A percentile compares a stretch with the other conserved stretches of the same genome.
Conservation (phyloP, 2,329 filamentous ascomycete genomes). For the Sphaerulina vaccinii region DNA sequence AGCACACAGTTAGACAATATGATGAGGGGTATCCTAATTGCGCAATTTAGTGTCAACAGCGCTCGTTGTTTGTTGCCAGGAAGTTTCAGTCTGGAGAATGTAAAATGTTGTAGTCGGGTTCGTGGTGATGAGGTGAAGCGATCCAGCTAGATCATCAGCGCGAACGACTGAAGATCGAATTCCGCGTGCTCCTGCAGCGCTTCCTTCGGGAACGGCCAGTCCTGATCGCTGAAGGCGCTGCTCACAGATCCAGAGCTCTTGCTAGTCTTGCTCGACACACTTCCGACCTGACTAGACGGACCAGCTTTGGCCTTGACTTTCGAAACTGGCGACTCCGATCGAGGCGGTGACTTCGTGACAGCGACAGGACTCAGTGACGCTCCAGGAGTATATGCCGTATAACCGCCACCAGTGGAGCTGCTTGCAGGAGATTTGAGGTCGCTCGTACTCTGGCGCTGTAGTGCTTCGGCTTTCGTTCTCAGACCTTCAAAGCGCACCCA, state of each 20-base stretch:
- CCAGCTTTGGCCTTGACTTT: no score
- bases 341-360: neutral
- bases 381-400: conserved; percentile 6
- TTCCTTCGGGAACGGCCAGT: conserved; percentile 16
- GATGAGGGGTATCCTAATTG: no score
- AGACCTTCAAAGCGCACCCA: conserved; percentile 13
- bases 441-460: conserved; percentile 6
- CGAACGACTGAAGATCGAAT: conserved; percentile 14
- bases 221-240: conserved; percentile 7
- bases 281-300: conserved; percentile 7
- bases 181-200: conserved; percentile 10
- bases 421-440: neutral
- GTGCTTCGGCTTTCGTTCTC: conserved; percentile 10
- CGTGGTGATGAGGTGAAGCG: no score
- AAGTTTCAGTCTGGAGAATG: no score
- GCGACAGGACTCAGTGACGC: neutral
- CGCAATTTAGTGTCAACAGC: no score
- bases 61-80: no score
- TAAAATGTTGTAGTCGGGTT: no score
- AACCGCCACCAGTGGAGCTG: neutral
- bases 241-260: conserved; percentile 11
- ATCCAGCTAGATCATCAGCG: conserved; percentile 19
- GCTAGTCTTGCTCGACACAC: conserved; percentile 10
- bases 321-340: conserved; percentile 2
- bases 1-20: no score